Evolutionary conservation across 78 protist genomes (phyloP).

Genomic region (Emiliania huxleyi): DNA sequence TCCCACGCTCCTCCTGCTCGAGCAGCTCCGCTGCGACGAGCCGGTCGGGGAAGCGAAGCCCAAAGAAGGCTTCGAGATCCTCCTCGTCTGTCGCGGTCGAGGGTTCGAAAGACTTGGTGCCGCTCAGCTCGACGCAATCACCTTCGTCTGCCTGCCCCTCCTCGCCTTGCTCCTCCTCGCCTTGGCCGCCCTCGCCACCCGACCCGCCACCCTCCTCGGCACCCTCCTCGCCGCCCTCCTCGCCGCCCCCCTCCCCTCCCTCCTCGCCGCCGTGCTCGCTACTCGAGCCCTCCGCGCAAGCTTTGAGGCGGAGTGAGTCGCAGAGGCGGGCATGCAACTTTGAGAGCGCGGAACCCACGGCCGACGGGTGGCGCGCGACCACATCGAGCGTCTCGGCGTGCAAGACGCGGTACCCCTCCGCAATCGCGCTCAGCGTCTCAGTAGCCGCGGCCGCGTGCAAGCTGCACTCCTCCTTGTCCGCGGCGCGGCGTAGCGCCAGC

Average conservation of each 20-base stretch:
- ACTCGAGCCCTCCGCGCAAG: too few species aligned
- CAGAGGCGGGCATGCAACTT: not conserved
- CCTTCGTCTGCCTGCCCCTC: too few species aligned
- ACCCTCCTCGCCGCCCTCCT: too few species aligned
- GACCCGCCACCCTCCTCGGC: too few species aligned
- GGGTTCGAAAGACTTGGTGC: too few species aligned
- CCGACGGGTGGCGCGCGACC: not conserved
- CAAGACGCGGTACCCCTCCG: not conserved
- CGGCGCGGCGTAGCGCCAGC: not conserved
- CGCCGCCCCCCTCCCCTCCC: too few species aligned
- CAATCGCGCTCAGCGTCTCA: not conserved
- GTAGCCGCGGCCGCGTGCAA: not conserved
- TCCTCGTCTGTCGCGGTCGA: too few species aligned
- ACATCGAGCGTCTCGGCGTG: not conserved
- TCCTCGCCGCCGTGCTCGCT: too few species aligned
- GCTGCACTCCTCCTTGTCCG: not conserved
- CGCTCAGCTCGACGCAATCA: too few species aligned
- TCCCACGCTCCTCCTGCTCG: too few species aligned
- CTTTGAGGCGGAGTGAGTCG: not conserved
- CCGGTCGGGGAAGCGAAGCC: not conserved
- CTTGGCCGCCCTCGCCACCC: too few species aligned
- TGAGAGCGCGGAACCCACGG: not conserved
- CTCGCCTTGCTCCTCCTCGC: too few species aligned
- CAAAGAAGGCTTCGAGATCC: not conserved
- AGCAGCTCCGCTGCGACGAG: not conserved